Base-by-base conservation (phyloP, 805 yeast genomes). In the Monosporozyma aquatica region DNA sequence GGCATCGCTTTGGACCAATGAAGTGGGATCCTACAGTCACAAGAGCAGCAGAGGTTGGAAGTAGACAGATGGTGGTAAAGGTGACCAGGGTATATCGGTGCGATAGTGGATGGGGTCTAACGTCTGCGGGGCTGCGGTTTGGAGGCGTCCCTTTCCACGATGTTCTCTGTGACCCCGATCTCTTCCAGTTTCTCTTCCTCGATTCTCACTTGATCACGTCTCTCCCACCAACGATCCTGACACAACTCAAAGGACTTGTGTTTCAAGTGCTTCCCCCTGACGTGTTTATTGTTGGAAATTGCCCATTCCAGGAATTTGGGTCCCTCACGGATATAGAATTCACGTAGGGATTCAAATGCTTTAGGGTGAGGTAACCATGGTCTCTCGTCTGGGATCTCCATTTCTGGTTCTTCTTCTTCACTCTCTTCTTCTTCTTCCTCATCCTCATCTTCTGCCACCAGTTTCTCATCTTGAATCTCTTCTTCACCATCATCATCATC, bases 311-410 rank as follows among this genome's bases (percentile, higher is more conserved):
- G 71, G 64, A 90, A 90, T 22, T 78, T 76, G 5, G 90, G 80
- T 44, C 95, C 94, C 1, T 95, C 78, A 56, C 95, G 80, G 18
- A 82, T 67, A 61, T 92, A 90, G 66, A 90, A 90, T 2, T 76
- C 80, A 51, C 95, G 78, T 46, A 90, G 68, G 2, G 76, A 66
- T 66, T 90, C 97, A 55, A 90, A 92, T 6, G 95, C 81, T 56
- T 89, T 87, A 27, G 98, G 98, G 60, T 89, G 97, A 38, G 97
- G 97, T 43, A 90, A 71, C 95, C 95, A 90, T 14, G 98, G 96
- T 59, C 95, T 76, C 36, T 82, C 83, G 62, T 90, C 98, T 14
- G 95, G 95, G 51, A 81, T 75, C 48, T 78, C 85, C 37, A 77
- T 79, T 47, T 75, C 82, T 3, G 70, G 78, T 24, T 70, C 81